Base-by-base conservation (phyloP, 495 filamentous ascomycete genomes). In the Podospora australis region DNA sequence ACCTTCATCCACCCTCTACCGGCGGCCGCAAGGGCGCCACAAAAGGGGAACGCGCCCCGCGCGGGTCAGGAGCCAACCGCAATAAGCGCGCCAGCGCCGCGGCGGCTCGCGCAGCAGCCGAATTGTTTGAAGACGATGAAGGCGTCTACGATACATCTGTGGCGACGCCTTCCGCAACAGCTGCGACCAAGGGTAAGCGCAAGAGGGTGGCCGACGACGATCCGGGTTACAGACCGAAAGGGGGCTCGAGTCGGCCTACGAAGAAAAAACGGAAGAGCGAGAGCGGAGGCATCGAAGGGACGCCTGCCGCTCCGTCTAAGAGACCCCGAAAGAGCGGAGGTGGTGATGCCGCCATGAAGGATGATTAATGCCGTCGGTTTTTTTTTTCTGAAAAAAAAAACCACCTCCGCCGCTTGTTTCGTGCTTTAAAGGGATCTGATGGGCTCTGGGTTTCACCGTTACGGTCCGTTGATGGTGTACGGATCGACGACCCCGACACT, bases 161-260 rank as follows among this genome's bases (percentile, higher is more conserved):
- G 8, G 26, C 38, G 56, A 69, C 59, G 64, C 46, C 65, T 74
- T 35, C 78, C 78, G 64, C 72, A 70, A 60, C 36, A 39, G 38
- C 38, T 44, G 8, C 70, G 58, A 76, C 58, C 59, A 64, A 61
- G 45, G 54, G 64, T 11, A 70, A 69, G 57, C 46, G 66, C 14
- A 74, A 86, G 73, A 74, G 78, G 45, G 74, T 78, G 10, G 63
- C 70, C 26, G 79, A 81, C 24, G 86, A 88, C 17, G 87, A 90
- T 60, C 68, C 72, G 10, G 80, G 79, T 8, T 88, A 88, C 57
- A 67, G 83, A 53, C 81, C 83, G 2, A 88, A 88, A 61, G 81
- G 82, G 0, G 70, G 71, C 2, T 65, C 65, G 1, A 82, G 74
- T 45, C 72, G 83, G 41, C 69, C 78, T 0, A 72, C 69, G 19